These are phyloP conservation scores for Pythium oligandrum DNA, from an alignment of 352 stramenopile genomes.

Conservation along the genomic window DNA sequence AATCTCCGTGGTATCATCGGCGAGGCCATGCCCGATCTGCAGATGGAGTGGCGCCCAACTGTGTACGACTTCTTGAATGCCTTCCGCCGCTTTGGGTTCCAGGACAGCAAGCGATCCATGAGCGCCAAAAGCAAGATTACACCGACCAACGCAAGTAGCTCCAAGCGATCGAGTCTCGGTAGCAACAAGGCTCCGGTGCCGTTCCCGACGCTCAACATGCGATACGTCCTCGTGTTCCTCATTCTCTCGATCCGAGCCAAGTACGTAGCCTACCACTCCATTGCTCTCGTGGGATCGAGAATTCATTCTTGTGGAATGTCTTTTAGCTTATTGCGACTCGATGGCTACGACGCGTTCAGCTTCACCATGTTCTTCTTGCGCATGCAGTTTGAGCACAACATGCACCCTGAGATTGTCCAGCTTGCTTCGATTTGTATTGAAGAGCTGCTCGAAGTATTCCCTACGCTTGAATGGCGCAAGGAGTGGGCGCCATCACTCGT, in stretches of 20 bases:
- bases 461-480: slow-evolving; percentile 56
- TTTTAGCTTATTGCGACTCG: slow-evolving; percentile 36
- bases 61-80: slow-evolving; percentile 76
- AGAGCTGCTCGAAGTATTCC: slow-evolving; percentile 73
- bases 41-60: slow-evolving; percentile 66
- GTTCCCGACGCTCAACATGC: slow-evolving; percentile 80
- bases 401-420: slow-evolving; percentile 73
- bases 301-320: too few species aligned
- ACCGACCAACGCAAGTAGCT: slow-evolving; percentile 14
- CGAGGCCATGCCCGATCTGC: slow-evolving; percentile 21
- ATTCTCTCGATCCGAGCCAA: slow-evolving; percentile 68
- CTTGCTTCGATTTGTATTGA: slow-evolving; percentile 77
- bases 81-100: slow-evolving; percentile 75
- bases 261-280: slow-evolving; percentile 9
- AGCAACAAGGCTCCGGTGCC: slow-evolving; percentile 25
- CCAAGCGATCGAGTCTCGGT: not conserved
- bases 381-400: slow-evolving; percentile 77
- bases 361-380: slow-evolving; percentile 85
- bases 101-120: slow-evolving; percentile 82
- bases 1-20: slow-evolving; percentile 39
- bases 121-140: slow-evolving; percentile 74
- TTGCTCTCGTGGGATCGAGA: too few species aligned
- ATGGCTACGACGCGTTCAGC: slow-evolving; percentile 77
- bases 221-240: slow-evolving; percentile 71
- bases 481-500: slow-evolving; percentile 76